Base-by-base conservation (phyloP, 2,329 filamentous ascomycete species). In the Fusarium chaquense region DNA sequence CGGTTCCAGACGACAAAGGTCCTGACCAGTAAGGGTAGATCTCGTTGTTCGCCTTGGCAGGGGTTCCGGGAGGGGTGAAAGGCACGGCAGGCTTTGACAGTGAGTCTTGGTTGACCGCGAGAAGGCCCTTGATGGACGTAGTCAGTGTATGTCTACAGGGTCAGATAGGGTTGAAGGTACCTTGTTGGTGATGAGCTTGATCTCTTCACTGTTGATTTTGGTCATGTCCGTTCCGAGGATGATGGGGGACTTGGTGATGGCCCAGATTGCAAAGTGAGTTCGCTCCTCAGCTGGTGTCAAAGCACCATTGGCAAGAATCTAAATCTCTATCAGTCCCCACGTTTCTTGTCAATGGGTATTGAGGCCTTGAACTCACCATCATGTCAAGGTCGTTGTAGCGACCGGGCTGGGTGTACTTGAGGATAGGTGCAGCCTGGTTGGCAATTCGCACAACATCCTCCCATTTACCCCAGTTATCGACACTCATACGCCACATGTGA, bases 1-100 rank as follows among this genome's bases (percentile, higher is more conserved):
- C 61, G 5, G 61, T 64, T 38, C 61, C 61, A 5, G 58, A 58
- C 24, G 59, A 58, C n/a, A 64, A 45, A 32, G 61, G 61, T 9
- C 61, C 59, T 9, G 59, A 64, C 61, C 61, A 64, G 61, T 64
- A 64, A 26, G 59, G 59, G 38, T 64, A 58, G n/a, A 64, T 64
- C 44, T 64, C 61, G 32, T n/a, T 10, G 38, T 28, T 58, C 1
- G 24, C 61, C 20, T 64, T 64, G n/a, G 61, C 13, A 20, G 61
- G 61, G 6, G 59, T 58, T n/a, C 53, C 53, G 22, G 61, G 22
- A 6, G 61, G 59, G 6, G 61, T 64, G 44, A 64, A 64, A 26
- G 59, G 59, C 43, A 64, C 61, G 22, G 61, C 61, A 45, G 61
- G 61, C 61, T 64, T 64, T 26, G 61, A 64, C 13, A 64, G 59